A percentile compares a stretch with the other conserved stretches of the same genome.
Conservation (phyloP, 1,139 yeast species). For the Candida gigantensis region DNA sequence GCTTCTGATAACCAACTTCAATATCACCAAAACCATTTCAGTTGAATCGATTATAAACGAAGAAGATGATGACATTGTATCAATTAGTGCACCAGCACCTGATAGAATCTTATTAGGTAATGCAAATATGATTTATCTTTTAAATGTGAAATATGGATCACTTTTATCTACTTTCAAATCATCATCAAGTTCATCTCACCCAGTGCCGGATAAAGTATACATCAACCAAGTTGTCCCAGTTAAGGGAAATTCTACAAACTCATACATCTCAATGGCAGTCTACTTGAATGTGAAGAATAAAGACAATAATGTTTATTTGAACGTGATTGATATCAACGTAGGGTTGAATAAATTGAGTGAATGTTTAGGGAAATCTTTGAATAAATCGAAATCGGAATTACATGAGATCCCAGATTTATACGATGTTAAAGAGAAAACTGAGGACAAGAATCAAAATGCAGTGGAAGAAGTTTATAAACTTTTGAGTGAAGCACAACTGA, state of each 20-base stretch:
- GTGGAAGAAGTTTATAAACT: conserved; percentile 24
- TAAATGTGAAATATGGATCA: conserved; percentile 48
- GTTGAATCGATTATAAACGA: conserved; percentile 22
- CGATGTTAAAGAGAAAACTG: conserved; percentile 15
- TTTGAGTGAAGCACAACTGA: conserved; percentile 21
- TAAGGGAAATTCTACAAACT: conserved; percentile 42
- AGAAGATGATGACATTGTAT: conserved; percentile 15
- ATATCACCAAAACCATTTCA: conserved; percentile 21
- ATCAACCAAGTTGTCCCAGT: conserved; percentile 41
- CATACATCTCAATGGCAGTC: conserved; percentile 45
- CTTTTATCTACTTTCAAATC: conserved; percentile 38
- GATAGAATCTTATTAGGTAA: conserved; percentile 48
- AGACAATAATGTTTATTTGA: conserved; percentile 46
- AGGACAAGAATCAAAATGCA: conserved; percentile 17
- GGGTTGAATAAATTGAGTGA: conserved; percentile 74
- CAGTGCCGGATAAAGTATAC: conserved; percentile 26
- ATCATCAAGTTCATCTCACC: conserved; percentile 14
- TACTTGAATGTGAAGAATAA: conserved; percentile 42
- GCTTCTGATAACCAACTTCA: conserved; percentile 25
- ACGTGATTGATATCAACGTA: conserved; percentile 55
- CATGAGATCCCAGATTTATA: conserved; percentile 32
- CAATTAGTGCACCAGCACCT: conserved; percentile 40
- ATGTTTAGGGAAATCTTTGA: conserved; percentile 68
- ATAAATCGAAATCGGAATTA: conserved; percentile 15
- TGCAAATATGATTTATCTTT: conserved; percentile 38